Conservation (phyloP, 768 basidiomycete genomes). For the Kwoniella sp. region DNA sequence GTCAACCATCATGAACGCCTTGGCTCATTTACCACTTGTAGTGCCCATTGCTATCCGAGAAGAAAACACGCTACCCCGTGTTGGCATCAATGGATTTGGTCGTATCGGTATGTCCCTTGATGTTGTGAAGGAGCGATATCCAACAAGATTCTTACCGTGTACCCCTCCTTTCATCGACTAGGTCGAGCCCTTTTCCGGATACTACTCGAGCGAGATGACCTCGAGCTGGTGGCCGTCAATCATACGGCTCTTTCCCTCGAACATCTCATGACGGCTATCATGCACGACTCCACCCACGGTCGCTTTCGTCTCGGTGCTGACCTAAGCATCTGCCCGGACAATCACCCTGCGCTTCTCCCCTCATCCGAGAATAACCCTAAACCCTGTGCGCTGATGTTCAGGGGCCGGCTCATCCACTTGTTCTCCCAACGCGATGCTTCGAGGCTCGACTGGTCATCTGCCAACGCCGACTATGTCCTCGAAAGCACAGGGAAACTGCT, state of each 20-base stretch:
- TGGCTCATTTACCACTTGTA: background rate
- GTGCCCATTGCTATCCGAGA: slow-evolving; percentile 17
- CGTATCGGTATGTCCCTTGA: slow-evolving; percentile 48
- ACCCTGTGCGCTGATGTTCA: slow-evolving; percentile 37
- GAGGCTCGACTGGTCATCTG: slow-evolving; percentile 50
- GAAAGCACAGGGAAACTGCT: slow-evolving; percentile 55
- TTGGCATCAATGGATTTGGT: slow-evolving; percentile 57
- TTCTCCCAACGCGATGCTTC: slow-evolving; percentile 50
- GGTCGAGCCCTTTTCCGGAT: slow-evolving; percentile 36
- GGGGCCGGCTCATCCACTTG: slow-evolving; percentile 46
- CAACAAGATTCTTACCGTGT: background rate
- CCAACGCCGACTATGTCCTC: slow-evolving; percentile 53
- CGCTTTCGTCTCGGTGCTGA: slow-evolving; percentile 31
- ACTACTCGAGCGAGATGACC: slow-evolving; percentile 31
- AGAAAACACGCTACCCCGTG: slow-evolving; percentile 10
- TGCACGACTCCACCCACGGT: slow-evolving; percentile 57
- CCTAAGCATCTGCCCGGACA: slow-evolving; percentile 35
- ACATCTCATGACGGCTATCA: slow-evolving; percentile 52
- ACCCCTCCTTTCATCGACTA: background rate
- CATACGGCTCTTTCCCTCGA: slow-evolving; percentile 55
- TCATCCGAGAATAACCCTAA: slow-evolving; percentile 37
- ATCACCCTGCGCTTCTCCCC: slow-evolving; percentile 34
- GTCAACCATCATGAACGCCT: background rate
- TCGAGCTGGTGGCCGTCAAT: slow-evolving; percentile 54
- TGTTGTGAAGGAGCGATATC: no score